A percentile compares a stretch with the other conserved stretches of the same genome.
phyloP scores from a whole-genome alignment of 805 yeast species.

The Yamadazyma paraphyllophila region DNA sequence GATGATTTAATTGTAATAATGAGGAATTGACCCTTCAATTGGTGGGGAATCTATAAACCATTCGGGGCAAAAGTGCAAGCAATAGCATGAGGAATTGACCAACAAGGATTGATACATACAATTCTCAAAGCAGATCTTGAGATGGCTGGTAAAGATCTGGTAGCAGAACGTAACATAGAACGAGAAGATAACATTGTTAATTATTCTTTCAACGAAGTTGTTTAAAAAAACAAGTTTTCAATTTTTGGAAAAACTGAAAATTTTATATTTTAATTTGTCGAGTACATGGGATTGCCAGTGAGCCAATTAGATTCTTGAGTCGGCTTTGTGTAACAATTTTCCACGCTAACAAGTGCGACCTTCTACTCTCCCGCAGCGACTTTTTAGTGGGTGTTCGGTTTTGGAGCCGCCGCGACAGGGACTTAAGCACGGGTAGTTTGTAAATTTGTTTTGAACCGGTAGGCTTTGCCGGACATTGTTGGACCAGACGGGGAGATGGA shows the following conservation, averaged over 20 bases:
- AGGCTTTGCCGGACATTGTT: not conserved
- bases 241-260: constrained; percentile 15
- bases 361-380: constrained; percentile 1
- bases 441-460: not conserved
- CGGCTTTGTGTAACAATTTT: constrained; percentile 9
- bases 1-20: not conserved
- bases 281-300: constrained; percentile 9
- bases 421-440: not conserved
- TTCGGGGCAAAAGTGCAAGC: not conserved
- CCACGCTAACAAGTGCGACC: constrained; percentile 3
- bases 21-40: constrained; percentile 1
- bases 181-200: constrained; percentile 73
- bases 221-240: constrained; percentile 10
- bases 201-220: constrained; percentile 8
- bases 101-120: constrained; percentile 25
- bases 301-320: constrained; percentile 13
- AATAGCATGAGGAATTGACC: not conserved
- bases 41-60: not conserved
- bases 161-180: constrained; percentile 81
- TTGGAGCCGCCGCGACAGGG: constrained; percentile 3
- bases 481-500: not conserved
- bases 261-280: constrained; percentile 18
- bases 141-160: constrained; percentile 64
- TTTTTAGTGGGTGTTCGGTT: constrained; percentile 6
- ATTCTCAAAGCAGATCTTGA: constrained; percentile 32